Conservation (phyloP, 148 eudicot genomes). For the Rheum nobile region DNA sequence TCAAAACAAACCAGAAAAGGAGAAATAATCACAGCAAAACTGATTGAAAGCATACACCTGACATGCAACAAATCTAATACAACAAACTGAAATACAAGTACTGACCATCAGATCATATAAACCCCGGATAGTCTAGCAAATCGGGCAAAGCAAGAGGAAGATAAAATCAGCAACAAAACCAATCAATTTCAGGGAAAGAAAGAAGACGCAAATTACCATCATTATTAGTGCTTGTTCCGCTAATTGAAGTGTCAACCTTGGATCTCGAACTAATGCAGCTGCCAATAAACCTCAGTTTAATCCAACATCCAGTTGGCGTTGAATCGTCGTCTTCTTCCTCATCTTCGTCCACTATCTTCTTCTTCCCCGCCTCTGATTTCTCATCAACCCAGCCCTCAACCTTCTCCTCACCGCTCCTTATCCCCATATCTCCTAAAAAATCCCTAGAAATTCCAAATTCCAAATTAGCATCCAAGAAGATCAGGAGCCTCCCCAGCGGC, state of each 20-base stretch:
- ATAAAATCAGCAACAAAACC: background rate
- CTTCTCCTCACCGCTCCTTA: conserved; percentile 39
- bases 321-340: conserved; percentile 13
- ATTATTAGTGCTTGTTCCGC: conserved; percentile 63
- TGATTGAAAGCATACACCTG: background rate
- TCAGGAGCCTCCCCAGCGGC: background rate
- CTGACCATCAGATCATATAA: background rate
- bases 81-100: background rate
- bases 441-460: conserved; percentile 18
- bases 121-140: background rate
- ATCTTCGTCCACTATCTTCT: conserved; percentile 31
- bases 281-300: conserved; percentile 60
- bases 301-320: conserved; percentile 79
- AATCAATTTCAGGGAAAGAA: background rate
- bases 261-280: conserved; percentile 91
- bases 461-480: conserved; percentile 25
- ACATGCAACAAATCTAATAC: background rate
- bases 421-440: conserved; percentile 40
- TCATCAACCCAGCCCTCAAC: conserved; percentile 51
- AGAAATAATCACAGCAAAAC: background rate
- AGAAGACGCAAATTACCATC: conserved; percentile 26
- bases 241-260: conserved; percentile 79
- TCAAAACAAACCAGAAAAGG: conserved; percentile 5
- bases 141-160: background rate
- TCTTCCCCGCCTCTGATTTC: conserved; percentile 41